Evolutionary conservation across 177 flowering plant genomes (phyloP).

Genomic region (Viscum album): DNA sequence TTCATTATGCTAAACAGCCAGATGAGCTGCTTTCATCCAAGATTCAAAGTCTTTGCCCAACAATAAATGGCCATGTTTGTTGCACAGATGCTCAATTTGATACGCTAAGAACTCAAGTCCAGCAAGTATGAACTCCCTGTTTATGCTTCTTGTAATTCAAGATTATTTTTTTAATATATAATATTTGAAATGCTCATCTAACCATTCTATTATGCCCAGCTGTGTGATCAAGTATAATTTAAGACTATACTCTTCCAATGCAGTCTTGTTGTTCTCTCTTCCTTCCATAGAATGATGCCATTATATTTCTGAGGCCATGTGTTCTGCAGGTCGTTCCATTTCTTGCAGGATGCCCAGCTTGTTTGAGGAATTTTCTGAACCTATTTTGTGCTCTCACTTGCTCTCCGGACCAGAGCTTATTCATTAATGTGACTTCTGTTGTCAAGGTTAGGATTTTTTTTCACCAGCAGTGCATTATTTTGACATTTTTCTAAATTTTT

Average conservation of each 20-base stretch:
- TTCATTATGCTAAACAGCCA: conserved; percentile 48
- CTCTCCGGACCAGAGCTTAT: conserved; percentile 93
- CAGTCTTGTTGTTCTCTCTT: not conserved
- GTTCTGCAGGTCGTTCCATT: conserved; percentile 88
- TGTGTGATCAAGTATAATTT: too few relatives aligned
- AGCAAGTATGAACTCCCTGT: conserved; percentile 45
- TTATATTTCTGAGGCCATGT: conserved; percentile 1
- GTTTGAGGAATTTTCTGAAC: conserved; percentile 92
- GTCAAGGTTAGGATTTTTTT: conserved; percentile 43
- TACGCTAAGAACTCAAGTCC: conserved; percentile 75
- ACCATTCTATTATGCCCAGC: too few relatives aligned
- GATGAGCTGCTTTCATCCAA: conserved; percentile 71
- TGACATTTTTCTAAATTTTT: too few relatives aligned
- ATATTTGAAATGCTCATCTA: too few relatives aligned
- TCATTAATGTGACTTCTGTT: conserved; percentile 81
- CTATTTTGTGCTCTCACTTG: conserved; percentile 90
- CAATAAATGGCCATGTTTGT: conserved; percentile 85
- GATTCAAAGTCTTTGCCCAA: conserved; percentile 94
- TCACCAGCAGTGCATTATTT: not conserved
- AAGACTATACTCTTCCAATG: not conserved
- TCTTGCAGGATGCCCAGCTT: conserved; percentile 98
- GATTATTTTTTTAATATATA: too few relatives aligned
- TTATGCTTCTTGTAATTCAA: too few relatives aligned
- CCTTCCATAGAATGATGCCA: not conserved
- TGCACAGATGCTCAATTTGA: conserved; percentile 82